Conservation (phyloP, 2,329 filamentous ascomycete genomes). For the Lachnellula subtilissima region DNA sequence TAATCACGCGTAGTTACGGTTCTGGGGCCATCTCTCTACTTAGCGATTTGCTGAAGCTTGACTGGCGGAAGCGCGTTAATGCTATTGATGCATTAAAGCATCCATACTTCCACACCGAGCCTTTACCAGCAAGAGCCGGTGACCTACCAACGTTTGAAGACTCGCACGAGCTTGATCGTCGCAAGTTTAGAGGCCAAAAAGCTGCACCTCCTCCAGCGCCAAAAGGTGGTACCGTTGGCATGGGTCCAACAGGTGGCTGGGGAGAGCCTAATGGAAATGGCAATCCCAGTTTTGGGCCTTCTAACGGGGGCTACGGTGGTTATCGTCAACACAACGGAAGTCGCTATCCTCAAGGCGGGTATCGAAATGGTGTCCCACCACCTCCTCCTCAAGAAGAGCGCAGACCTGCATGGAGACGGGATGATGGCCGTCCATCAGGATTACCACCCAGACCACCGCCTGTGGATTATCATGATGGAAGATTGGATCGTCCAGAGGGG, state of each 20-base stretch:
- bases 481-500: slow-evolving; percentile 35
- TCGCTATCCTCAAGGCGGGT: slow-evolving; percentile 23
- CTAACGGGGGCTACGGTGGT: slow-evolving; percentile 21
- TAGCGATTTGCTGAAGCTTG: slow-evolving; percentile 75
- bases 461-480: slow-evolving; percentile 25
- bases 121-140: slow-evolving; percentile 73
- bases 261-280: slow-evolving; percentile 22
- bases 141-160: slow-evolving; percentile 92
- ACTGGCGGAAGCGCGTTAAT: slow-evolving; percentile 86
- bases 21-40: slow-evolving; percentile 73
- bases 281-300: slow-evolving; percentile 22
- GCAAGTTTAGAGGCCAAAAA: slow-evolving; percentile 83
- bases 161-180: slow-evolving; percentile 91
- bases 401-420: slow-evolving; percentile 30
- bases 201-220: slow-evolving; percentile 83
- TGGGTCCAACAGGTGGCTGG: slow-evolving; percentile 46
- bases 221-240: slow-evolving; percentile 83
- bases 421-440: slow-evolving; percentile 24
- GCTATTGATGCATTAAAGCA: slow-evolving; percentile 91
- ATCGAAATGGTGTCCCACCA: slow-evolving; percentile 27
- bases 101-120: slow-evolving; percentile 78
- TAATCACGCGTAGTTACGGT: slow-evolving; percentile 47
- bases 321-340: slow-evolving; percentile 28
- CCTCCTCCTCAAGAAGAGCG: slow-evolving; percentile 26
- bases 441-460: slow-evolving; percentile 29